Evolutionary conservation across 2,329 filamentous ascomycete species (phyloP), one percentile per base, ranked within the genome.

Genomic region (Xylogone sp.): DNA sequence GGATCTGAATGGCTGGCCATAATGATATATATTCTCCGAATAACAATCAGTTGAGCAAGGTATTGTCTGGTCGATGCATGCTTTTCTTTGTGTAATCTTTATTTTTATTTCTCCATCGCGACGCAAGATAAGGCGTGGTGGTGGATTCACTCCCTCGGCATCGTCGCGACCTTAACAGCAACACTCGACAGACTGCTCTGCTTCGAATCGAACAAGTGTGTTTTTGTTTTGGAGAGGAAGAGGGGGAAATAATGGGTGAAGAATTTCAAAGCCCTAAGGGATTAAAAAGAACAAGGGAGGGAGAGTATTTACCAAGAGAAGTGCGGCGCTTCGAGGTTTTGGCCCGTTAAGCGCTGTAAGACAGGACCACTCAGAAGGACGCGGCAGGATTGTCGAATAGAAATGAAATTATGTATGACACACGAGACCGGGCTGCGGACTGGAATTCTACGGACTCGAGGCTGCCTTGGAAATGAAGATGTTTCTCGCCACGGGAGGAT

Each of bases 1-100:
- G 57, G 43, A 46, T 48, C 51, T 50, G 57, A 58, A 45, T 55
- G 45, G 18, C 52, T 52, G 52, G 60, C 53, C 61, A 62, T 64
- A 21, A 27, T n/a, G 29, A 31, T 31, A 13, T 7, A 7, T 31
- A 31, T 31, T 31, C 13, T 31, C 13, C 27, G 27, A 31, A 31
- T 7, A 8, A 31, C n/a, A 31, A 31, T 31, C 27, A 31, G 27
- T 8, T 31, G 27, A 31, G 13, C 27, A 13, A 39, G 13, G 5
- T 5, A 39, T 18, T 39, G 10, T 16, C 34, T 16, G 13, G 13
- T 16, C n/a, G 6, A 39, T 6, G 10, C 34, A 39, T 39, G 34
- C 4, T 18, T 16, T 16, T 13, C 34, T 39, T 6, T 13, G 34
- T 13, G 12, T 39, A 9, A 27, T 27, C 24, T 27, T 27, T 10